A percentile compares a stretch with the other conserved stretches of the same genome.
Conservation (phyloP, 78 protist genomes). For the Capsaspora owczarzaki region DNA sequence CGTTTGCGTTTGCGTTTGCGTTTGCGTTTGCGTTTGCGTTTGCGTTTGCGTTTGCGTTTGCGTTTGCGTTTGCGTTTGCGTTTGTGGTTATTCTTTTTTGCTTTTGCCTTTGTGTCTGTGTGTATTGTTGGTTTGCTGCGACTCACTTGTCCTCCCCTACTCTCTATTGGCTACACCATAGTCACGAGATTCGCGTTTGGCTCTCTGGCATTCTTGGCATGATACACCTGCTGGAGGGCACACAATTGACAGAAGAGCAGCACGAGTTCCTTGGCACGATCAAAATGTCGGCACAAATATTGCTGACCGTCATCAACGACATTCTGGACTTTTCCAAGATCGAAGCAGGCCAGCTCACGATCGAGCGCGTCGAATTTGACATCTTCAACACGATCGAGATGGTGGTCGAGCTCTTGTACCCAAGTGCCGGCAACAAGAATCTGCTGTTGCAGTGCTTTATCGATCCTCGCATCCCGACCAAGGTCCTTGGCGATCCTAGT, state of each 20-base stretch:
- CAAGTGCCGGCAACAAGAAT: neutral
- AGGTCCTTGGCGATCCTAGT: constrained; percentile 43
- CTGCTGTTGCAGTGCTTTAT: too few relatives aligned
- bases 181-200: neutral
- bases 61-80: too few relatives aligned
- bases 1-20: too few relatives aligned
- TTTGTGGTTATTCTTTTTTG: neutral
- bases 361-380: neutral
- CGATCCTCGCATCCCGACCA: constrained; percentile 46
- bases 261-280: neutral
- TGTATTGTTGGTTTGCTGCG: too few relatives aligned
- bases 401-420: neutral
- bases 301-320: constrained; percentile 2
- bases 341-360: neutral
- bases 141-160: too few relatives aligned
- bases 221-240: neutral
- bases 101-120: neutral
- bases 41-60: too few relatives aligned
- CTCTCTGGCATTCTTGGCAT: neutral
- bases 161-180: too few relatives aligned
- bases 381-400: neutral
- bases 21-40: too few relatives aligned
- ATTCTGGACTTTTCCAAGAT: constrained; percentile 1
- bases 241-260: neutral
- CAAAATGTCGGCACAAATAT: neutral